A percentile compares a stretch with the other conserved stretches of the same genome.
phyloP scores from a whole-genome alignment of 768 basidiomycete genomes.

The Trichaptum fuscoviolaceum region DNA sequence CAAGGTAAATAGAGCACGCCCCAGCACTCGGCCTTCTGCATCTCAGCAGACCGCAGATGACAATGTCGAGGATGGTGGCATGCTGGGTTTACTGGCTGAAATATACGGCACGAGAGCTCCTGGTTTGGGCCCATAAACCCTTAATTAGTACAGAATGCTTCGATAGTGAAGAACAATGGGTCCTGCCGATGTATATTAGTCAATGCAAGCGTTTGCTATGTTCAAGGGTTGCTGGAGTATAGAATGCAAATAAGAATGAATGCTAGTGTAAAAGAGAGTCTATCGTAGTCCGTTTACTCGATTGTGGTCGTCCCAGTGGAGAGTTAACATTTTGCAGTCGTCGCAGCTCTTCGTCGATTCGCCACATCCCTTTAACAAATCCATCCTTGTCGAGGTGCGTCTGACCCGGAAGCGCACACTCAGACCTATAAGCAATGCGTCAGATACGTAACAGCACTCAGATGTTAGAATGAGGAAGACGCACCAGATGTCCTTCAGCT shows the following conservation, averaged over 20 bases:
- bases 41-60: conserved; percentile 55
- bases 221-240: neutral
- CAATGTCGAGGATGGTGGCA: conserved; percentile 69
- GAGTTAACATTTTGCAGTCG: conserved; percentile 36
- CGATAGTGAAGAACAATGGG: neutral
- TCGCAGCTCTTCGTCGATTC: conserved; percentile 79
- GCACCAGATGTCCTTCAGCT: conserved; percentile 64
- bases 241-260: neutral
- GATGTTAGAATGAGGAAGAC: conserved; percentile 12
- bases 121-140: neutral
- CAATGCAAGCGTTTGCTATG: neutral
- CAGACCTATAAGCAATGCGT: conserved; percentile 42
- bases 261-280: neutral
- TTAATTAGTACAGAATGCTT: neutral
- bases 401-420: conserved; percentile 52
- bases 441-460: neutral
- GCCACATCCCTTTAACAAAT: conserved; percentile 81
- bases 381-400: conserved; percentile 61
- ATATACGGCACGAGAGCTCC: conserved; percentile 62
- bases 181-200: neutral
- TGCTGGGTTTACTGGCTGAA: conserved; percentile 80
- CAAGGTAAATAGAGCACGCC: conserved; percentile 23
- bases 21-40: conserved; percentile 30
- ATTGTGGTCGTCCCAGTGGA: conserved; percentile 18
- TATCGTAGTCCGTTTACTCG: neutral